A percentile compares a stretch with the other conserved stretches of the same genome.
These are phyloP conservation scores for Gentiana straminea DNA, from an alignment of 257 asterid species.

Conservation along the genomic window DNA sequence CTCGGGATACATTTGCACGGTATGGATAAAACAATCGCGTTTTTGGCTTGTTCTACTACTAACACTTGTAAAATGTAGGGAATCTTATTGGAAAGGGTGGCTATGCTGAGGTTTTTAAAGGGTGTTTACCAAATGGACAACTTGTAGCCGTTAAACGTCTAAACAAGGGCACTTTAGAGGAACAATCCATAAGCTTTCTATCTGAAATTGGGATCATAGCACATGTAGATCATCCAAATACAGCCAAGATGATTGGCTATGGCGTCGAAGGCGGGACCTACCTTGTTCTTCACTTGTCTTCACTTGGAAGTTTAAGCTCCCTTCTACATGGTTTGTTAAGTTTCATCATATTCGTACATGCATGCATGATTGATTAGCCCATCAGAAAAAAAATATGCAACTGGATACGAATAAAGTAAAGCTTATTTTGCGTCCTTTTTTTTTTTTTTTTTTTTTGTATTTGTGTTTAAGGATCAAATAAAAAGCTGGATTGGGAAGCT, in stretches of 20 bases:
- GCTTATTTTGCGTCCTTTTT: not conserved
- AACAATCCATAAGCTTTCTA: constrained; percentile 28
- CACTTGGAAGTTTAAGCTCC: constrained; percentile 56
- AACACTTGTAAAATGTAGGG: constrained; percentile 19
- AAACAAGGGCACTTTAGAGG: constrained; percentile 37
- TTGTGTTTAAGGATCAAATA: constrained; percentile 27
- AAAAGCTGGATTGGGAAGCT: constrained; percentile 34
- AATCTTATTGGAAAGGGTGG: constrained; percentile 69
- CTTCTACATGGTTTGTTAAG: constrained; percentile 41
- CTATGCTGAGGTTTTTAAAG: constrained; percentile 56
- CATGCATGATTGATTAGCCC: not conserved
- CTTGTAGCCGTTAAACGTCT: constrained; percentile 51
- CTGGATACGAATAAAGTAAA: no score
- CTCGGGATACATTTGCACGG: no score
- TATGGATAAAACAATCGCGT: no score
- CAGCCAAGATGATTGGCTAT: constrained; percentile 64
- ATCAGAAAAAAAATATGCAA: no score
- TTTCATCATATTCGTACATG: not conserved
- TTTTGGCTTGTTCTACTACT: no score
- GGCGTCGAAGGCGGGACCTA: constrained; percentile 65
- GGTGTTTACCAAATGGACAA: constrained; percentile 45
- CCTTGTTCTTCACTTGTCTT: constrained; percentile 49
- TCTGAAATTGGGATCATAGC: constrained; percentile 67
- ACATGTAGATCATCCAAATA: constrained; percentile 60
- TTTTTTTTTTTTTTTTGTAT: constrained; percentile 3